Evolutionary conservation across 2,329 filamentous ascomycete genomes (phyloP), one percentile per base, ranked within the genome.

Genomic region (Phialocephala subalpina): DNA sequence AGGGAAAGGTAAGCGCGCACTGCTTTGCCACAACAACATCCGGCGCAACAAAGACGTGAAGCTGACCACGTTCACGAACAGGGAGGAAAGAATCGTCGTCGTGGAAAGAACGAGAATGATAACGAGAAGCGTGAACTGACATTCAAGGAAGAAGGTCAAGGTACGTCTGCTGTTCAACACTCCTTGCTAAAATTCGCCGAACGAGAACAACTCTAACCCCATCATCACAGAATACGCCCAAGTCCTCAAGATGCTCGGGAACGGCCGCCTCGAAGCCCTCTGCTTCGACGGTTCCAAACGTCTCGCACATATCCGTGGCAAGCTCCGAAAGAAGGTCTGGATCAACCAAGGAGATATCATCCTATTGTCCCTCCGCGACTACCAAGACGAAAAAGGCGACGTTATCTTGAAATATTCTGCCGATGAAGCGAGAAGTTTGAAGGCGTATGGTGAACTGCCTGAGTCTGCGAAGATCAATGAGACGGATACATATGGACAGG

Each of bases 391-490:
- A 83, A 97, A 97, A 84, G 93, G 92, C 74, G 93, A 96, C 77
- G 92, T 97, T 58, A 95, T 96, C 78, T 89, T 97, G 79, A 98
- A 97, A 86, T 97, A 97, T 88, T 92, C 89, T 65, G 91, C 93
- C 82, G 96, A 99, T 78, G 96, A 98, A 85, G 96, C 96, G 76
- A 91, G 96, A 78, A 92, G 90, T 73, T 88, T 99, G 77, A 98
- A 98, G 85, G 93, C 94, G 69, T 98, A 98, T 82, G 96, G 96
- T 80, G 96, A 99, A 82, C 86, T 99, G 67, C 96, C 96, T 74
- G 96, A 98, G 84, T 92, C 89, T 77, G 96, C 96, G 80, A 98
- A 98, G 91, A 99, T 99, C 89, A 99, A 99, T 89, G 96, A 99
- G 88, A 97, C 94, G 71, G 96, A 98, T 82, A 97, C 93, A 57